Conservation (phyloP, 192 early-diverging fungal species). For the Gryganskiella cystojenkinii region DNA sequence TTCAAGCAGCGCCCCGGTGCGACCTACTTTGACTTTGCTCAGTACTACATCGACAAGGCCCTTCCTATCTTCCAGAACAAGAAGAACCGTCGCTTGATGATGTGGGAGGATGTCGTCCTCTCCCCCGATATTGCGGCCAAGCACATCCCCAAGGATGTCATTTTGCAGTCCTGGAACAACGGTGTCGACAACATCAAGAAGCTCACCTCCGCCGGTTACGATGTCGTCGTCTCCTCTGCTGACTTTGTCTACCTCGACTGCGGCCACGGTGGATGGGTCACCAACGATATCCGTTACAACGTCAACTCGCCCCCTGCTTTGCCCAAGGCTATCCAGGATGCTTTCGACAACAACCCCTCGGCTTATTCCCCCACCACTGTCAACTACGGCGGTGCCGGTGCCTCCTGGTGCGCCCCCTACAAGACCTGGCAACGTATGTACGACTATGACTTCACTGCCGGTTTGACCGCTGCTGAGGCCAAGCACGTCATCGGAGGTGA, state of each 20-base stretch:
- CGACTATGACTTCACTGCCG: conserved; percentile 70
- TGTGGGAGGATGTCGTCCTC: conserved; percentile 79
- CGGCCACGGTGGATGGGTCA: conserved; percentile 77
- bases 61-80: conserved; percentile 58
- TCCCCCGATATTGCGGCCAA: conserved; percentile 51
- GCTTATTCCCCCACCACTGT: conserved; percentile 19
- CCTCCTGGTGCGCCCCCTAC: conserved; percentile 83
- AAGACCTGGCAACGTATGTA: conserved; percentile 81
- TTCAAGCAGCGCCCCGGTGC: conserved; percentile 34
- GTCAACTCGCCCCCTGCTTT: conserved; percentile 31
- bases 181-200: conserved; percentile 67
- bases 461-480: conserved; percentile 59
- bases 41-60: conserved; percentile 65
- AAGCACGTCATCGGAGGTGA: conserved; percentile 78
- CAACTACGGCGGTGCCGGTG: conserved; percentile 59
- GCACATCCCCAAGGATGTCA: conserved; percentile 63
- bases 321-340: conserved; percentile 44
- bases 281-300: conserved; percentile 67
- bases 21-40: conserved; percentile 53
- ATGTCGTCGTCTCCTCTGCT: conserved; percentile 69
- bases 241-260: conserved; percentile 81
- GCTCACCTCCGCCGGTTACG: conserved; percentile 68
- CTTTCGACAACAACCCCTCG: conserved; percentile 36
- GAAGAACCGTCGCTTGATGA: conserved; percentile 64
- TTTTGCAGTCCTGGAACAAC: conserved; percentile 77